Evolutionary conservation across 441 rosid genomes (phyloP).

Genomic region (Erysimum cheiri): DNA sequence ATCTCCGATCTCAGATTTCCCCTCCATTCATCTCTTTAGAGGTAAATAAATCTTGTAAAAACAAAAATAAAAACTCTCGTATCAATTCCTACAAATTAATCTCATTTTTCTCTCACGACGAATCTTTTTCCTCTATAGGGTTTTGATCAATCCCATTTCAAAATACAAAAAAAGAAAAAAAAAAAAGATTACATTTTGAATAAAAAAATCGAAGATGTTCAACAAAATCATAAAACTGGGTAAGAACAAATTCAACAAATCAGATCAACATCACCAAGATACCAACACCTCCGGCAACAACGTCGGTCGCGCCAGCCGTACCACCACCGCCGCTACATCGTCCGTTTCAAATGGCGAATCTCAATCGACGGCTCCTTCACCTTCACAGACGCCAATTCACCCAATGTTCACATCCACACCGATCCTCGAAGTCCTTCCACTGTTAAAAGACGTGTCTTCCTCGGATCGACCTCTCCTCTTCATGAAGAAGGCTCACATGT

Average conservation of each 20-base stretch:
- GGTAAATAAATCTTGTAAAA: constrained; percentile 21
- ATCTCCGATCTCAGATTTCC: constrained; percentile 37
- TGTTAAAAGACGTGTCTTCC: constrained; percentile 47
- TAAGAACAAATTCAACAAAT: constrained; percentile 55
- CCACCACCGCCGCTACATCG: constrained; percentile 2
- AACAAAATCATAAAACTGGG: constrained; percentile 55
- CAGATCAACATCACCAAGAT: constrained; percentile 45
- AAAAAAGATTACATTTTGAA: constrained; percentile 20
- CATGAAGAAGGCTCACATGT: constrained; percentile 52
- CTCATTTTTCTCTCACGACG: constrained; percentile 11
- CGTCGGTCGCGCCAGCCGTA: constrained; percentile 40
- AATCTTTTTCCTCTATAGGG: constrained; percentile 22
- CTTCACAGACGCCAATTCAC: constrained; percentile 30
- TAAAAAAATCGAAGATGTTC: constrained; percentile 45
- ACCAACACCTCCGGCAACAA: constrained; percentile 28
- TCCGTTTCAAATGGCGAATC: constrained; percentile 29
- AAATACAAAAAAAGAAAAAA: not conserved
- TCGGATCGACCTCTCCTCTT: constrained; percentile 52
- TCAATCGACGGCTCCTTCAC: constrained; percentile 40
- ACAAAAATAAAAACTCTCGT: not conserved
- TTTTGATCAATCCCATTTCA: constrained; percentile 33
- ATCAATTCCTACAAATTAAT: not conserved
- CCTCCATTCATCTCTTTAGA: constrained; percentile 21
- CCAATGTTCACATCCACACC: constrained; percentile 42
- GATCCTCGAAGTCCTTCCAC: constrained; percentile 45